Percentiles rank a stretch among this genome's conserved stretches.
phyloP scores from a whole-genome alignment of 2,329 filamentous ascomycete species.

The Colletotrichum sp. region DNA sequence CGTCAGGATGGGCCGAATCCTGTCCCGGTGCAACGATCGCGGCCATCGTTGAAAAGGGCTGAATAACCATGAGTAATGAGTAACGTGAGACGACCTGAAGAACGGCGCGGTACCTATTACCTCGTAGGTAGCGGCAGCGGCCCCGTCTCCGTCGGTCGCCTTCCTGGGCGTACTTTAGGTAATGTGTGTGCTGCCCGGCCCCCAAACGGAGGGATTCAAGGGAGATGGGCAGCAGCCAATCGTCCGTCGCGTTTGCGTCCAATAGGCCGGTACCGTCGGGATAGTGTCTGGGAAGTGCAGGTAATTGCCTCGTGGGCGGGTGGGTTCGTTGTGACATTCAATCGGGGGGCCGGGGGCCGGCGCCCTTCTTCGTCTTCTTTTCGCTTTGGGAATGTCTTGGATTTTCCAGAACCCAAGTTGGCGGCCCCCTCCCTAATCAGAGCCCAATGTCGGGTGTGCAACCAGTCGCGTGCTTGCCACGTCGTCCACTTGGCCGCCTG shows the following conservation, averaged over 20 bases:
- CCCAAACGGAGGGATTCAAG: not conserved
- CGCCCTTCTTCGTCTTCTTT: not conserved
- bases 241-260: not conserved
- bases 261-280: not conserved
- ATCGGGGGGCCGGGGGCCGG: not conserved
- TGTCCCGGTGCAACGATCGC: not conserved
- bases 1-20: not conserved
- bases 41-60: not conserved
- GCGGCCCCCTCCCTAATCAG: not conserved
- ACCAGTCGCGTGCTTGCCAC: slow-evolving; percentile 22
- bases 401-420: not conserved
- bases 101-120: not conserved
- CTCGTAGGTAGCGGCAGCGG: not conserved
- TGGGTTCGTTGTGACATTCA: slow-evolving; percentile 9
- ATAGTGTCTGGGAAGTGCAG: slow-evolving; percentile 1
- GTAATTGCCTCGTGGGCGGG: slow-evolving; percentile 12
- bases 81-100: not conserved
- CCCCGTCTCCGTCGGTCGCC: not conserved
- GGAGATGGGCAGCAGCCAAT: not conserved
- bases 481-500: slow-evolving; percentile 31
- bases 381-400: slow-evolving; percentile 2
- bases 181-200: not conserved
- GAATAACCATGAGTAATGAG: not conserved
- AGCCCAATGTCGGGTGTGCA: not conserved
- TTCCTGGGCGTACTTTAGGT: not conserved